Conservation (phyloP, 176 grass and related monocot genomes). For the Avena insularis region DNA sequence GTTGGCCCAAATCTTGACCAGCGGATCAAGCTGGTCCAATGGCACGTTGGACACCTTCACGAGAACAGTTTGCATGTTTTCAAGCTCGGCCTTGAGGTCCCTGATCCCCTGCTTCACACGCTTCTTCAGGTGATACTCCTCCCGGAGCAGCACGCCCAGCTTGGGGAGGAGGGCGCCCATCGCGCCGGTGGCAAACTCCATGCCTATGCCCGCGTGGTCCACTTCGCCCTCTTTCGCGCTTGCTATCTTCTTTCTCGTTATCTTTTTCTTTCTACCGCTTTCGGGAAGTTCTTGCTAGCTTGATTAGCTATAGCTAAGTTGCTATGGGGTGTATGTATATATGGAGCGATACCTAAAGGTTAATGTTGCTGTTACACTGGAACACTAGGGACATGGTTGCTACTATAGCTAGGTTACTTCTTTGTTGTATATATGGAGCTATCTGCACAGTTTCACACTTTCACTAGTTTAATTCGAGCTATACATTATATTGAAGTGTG, state of each 20-base stretch:
- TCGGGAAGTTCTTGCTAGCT: background rate
- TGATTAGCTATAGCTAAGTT: background rate
- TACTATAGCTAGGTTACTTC: too few relatives aligned
- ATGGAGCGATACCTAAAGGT: background rate
- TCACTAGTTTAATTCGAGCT: too few relatives aligned
- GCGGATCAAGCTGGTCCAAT: background rate
- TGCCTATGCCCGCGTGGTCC: background rate
- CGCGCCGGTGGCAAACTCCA: conserved; percentile 14
- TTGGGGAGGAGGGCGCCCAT: background rate
- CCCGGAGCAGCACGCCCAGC: background rate
- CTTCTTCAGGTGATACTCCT: background rate
- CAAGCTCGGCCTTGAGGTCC: background rate
- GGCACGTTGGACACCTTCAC: background rate
- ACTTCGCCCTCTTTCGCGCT: background rate
- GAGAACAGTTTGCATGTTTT: background rate
- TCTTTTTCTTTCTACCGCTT: background rate
- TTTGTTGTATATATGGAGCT: too few relatives aligned
- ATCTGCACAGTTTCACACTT: too few relatives aligned
- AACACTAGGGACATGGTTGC: too few relatives aligned
- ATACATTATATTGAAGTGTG: too few relatives aligned
- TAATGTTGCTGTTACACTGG: too few relatives aligned
- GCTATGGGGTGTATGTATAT: background rate
- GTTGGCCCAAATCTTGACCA: background rate
- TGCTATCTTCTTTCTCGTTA: background rate
- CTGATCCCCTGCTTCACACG: background rate